Conservation (phyloP, 2,329 filamentous ascomycete genomes). For the Paraphaeosphaeria minitans region DNA sequence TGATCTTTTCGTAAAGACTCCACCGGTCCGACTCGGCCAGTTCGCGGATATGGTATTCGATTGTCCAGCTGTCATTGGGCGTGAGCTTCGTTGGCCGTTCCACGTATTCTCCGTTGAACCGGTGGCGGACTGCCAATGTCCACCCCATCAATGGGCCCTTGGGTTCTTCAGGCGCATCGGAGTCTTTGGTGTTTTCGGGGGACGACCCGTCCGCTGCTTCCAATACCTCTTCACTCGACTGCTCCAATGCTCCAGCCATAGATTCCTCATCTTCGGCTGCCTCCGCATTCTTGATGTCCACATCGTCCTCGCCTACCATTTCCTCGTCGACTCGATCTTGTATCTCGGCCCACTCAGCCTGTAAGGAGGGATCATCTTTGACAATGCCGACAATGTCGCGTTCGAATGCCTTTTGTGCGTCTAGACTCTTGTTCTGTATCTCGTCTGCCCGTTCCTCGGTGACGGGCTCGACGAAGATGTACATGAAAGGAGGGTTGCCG, state of each 20-base stretch:
- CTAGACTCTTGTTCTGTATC: conserved; percentile 73
- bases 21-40: conserved; percentile 27
- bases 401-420: conserved; percentile 72
- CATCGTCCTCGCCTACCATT: conserved; percentile 30
- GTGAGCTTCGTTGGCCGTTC: conserved; percentile 62
- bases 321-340: conserved; percentile 42
- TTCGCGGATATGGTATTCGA: conserved; percentile 80
- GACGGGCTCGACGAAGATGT: conserved; percentile 88
- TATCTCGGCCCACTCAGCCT: conserved; percentile 38
- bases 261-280: background rate
- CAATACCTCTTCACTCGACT: background rate
- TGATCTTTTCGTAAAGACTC: conserved; percentile 47
- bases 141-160: conserved; percentile 64
- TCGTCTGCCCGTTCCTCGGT: conserved; percentile 70
- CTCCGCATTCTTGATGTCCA: conserved; percentile 25
- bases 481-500: conserved; percentile 70
- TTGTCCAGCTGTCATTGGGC: conserved; percentile 63
- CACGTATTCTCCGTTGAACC: conserved; percentile 69
- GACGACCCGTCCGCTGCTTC: conserved; percentile 2
- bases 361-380: conserved; percentile 34
- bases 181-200: conserved; percentile 12
- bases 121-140: conserved; percentile 73
- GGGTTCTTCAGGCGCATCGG: conserved; percentile 1
- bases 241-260: conserved; percentile 4
- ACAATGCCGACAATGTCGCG: conserved; percentile 58